Base-by-base conservation (phyloP, 2,329 filamentous ascomycete species). In the Aspergillus ustus region DNA sequence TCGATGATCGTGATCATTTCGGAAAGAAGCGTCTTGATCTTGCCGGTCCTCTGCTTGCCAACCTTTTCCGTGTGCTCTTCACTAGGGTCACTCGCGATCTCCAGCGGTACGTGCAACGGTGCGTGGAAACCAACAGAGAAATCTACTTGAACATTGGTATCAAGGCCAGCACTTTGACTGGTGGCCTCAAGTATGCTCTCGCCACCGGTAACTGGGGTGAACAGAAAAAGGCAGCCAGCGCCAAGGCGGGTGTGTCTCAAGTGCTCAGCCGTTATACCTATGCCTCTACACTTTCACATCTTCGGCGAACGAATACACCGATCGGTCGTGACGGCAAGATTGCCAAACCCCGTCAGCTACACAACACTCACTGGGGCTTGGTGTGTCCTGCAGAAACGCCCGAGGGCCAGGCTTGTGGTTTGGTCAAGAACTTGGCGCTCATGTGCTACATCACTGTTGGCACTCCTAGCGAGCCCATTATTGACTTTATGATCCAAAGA, bases 161-260 rank as follows among this genome's bases (percentile, higher is more conserved):
- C 72, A 98, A 97, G 81, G 89, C 91, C 22, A 90, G 89, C 65
- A 97, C 95, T 20, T 85, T 99, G 68, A 96, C 93, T 20, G 96
- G 95, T 73, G 95, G 94, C 53, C 81, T 99, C 67, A 97, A 97
- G 75, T 99, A 99, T 79, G 97, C 95, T 56, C 84, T 99, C 64
- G 94, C 95, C 28, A 99, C 95, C 15, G 95, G 95, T 68, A 99
- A 99, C 80, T 99, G 95, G 96, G 96, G 95, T 73, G 95, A 99
- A 68, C 95, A 99, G 82, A 99, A 98, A 85, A 99, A 98, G 83
- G 93, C 95, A 20, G 91, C 91, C 70, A 94, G 90, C 69, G 92
- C 93, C 1, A 98, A 96, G 66, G 95, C 95, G 51, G 96, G 95
- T 84, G 95, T 99, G 51, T 98, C 94, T 52, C 95, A 99, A 80